Conservation (phyloP, 768 basidiomycete genomes). For the Phlegmacium glaucopus region DNA sequence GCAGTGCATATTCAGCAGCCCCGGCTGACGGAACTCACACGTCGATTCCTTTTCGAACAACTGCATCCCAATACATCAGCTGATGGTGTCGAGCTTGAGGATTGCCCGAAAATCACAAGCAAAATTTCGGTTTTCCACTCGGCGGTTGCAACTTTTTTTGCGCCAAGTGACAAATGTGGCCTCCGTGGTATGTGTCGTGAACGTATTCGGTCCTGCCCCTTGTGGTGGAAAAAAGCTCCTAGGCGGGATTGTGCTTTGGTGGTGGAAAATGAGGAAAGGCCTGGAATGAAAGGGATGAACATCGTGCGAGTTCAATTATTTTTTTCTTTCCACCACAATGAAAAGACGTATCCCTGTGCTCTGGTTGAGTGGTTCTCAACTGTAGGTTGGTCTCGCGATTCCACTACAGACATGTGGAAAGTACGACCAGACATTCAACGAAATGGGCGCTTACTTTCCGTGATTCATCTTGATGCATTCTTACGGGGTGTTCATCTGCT, state of each 20-base stretch:
- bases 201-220: too few species aligned
- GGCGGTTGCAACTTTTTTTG: too few species aligned
- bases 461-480: too few species aligned
- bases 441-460: too few species aligned
- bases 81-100: constrained; percentile 9
- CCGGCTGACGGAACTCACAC: background rate
- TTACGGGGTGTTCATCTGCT: too few species aligned
- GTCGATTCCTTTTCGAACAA: constrained; percentile 1
- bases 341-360: constrained; percentile 20
- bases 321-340: constrained; percentile 18
- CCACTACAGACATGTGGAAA: constrained; percentile 26
- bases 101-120: constrained; percentile 17
- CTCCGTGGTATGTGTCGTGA: too few species aligned
- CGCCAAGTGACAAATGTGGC: too few species aligned
- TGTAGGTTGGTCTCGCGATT: constrained; percentile 15
- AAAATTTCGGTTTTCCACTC: constrained; percentile 22
- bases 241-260: constrained; percentile 27
- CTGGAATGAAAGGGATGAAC: constrained; percentile 20
- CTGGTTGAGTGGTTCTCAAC: constrained; percentile 25
- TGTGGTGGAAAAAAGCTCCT: constrained; percentile 13
- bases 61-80: background rate
- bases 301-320: too few species aligned
- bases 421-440: too few species aligned
- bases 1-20: constrained; percentile 1
- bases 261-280: constrained; percentile 10